Conservation (phyloP, 176 grass and related monocot species). For the Rhynchospora breviuscula region DNA sequence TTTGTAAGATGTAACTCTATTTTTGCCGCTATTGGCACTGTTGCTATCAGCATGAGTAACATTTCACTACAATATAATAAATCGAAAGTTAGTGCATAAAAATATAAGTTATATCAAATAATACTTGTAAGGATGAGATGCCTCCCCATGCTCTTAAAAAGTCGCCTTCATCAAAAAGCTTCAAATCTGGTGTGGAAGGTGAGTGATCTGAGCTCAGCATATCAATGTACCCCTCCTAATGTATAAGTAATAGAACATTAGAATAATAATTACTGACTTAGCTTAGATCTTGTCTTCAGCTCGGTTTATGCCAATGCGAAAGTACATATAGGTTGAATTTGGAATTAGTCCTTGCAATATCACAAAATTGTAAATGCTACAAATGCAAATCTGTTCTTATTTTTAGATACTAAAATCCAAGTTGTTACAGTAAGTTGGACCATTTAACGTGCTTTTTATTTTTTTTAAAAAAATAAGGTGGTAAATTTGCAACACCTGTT, state of each 20-base stretch:
- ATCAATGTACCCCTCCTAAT: constrained; percentile 84
- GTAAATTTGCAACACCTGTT: too few species aligned
- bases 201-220: constrained; percentile 99
- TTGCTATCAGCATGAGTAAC: background rate
- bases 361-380: background rate
- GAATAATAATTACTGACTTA: background rate
- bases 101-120: background rate
- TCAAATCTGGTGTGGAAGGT: constrained; percentile 78
- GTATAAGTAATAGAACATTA: background rate
- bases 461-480: too few species aligned
- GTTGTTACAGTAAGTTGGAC: background rate
- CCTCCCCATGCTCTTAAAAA: constrained; percentile 98
- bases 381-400: background rate
- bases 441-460: background rate
- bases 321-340: background rate
- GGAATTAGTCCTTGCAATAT: background rate
- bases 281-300: background rate
- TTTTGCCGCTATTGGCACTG: background rate
- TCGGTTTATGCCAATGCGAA: background rate
- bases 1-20: background rate
- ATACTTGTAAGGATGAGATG: constrained; percentile 92
- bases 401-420: background rate
- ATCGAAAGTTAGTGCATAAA: background rate
- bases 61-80: background rate
- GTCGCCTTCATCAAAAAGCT: constrained; percentile 83